Base-by-base conservation (phyloP, 129 eudicot species). In the Lonicera japonica region DNA sequence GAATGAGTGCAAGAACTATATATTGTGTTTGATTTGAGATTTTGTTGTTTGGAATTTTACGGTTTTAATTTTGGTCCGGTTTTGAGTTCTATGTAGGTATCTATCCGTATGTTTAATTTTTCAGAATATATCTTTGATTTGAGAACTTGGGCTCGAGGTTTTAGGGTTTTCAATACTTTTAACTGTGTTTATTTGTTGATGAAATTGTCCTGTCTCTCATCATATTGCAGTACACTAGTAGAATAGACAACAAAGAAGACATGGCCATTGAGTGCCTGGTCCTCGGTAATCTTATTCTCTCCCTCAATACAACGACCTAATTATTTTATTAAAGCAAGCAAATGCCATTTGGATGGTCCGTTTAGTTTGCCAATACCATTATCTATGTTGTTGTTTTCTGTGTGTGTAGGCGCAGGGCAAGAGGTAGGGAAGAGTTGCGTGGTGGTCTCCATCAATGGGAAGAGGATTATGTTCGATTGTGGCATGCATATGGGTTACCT, bases 351-450 rank as follows among this genome's bases (percentile, higher is more conserved):
- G 17, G 8, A 47, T 18, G 19, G 0, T n/a, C 10, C 20, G 0
- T 29, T 17, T 34, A 0, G 11, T 5, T 16, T 36, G 14, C 13
- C 3, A 4, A 36, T 39, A 36, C 34, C 22, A 19, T 5, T 46
- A 2, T 15, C 0, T 25, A 0, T 20, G 3, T 13, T 19, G 29
- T 29, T 29, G 8, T 53, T 41, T 18, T 36, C 10, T 60, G 58
- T 21, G 47, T 54, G 52, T 25, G 60, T 65, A 92, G 98, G 98
- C 8, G 98, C 98, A 8, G 98, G 98, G 20, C 98, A 92, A 66
- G 98, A 92, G 34, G 98, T 92, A 54, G 98, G 98, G 25, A 92
- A 92, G 77, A 92, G 98, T 79, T 92, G 96, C 34, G 98, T 76
- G 38, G 76, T 92, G 58, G 96, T 92, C 72, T 53, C 87, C 1